phyloP scores from a whole-genome alignment of 2,329 filamentous ascomycete genomes.

The Malbranchea zuffiana region DNA sequence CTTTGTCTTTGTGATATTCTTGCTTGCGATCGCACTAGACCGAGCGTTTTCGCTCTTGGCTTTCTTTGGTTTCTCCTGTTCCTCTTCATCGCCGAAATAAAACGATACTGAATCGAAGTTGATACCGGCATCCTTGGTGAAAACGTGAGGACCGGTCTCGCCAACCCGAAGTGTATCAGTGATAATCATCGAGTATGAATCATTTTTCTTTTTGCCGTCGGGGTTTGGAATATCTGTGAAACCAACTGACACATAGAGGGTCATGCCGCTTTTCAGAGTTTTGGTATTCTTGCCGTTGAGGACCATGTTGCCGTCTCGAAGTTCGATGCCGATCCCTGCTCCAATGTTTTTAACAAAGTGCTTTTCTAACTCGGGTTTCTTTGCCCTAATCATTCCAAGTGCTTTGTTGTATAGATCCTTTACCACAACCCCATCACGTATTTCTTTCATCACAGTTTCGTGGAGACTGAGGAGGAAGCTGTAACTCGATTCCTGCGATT shows the following conservation, averaged over 20 bases:
- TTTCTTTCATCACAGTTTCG: slow-evolving; percentile 78
- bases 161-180: slow-evolving; percentile 90
- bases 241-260: slow-evolving; percentile 77
- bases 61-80: slow-evolving; percentile 67
- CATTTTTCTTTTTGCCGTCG: slow-evolving; percentile 74
- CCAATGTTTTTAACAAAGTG: slow-evolving; percentile 90
- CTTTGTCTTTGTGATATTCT: slow-evolving; percentile 90
- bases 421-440: slow-evolving; percentile 71
- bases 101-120: slow-evolving; percentile 93
- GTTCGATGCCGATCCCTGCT: slow-evolving; percentile 85
- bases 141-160: slow-evolving; percentile 56
- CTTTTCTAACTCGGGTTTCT: slow-evolving; percentile 91
- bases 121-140: slow-evolving; percentile 84
- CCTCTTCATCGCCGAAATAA: slow-evolving; percentile 94
- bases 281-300: slow-evolving; percentile 79
- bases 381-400: slow-evolving; percentile 64
- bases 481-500: slow-evolving; percentile 88
- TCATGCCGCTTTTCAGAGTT: slow-evolving; percentile 91
- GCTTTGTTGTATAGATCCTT: slow-evolving; percentile 93
- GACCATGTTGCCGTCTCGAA: slow-evolving; percentile 68
- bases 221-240: slow-evolving; percentile 83
- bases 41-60: slow-evolving; percentile 71
- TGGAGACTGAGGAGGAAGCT: slow-evolving; percentile 77
- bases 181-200: slow-evolving; percentile 77
- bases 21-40: slow-evolving; percentile 78